These are phyloP conservation scores for Pseudozyma sp. DNA, from an alignment of 1,284 basidiomycete species.

Conservation along the genomic window DNA sequence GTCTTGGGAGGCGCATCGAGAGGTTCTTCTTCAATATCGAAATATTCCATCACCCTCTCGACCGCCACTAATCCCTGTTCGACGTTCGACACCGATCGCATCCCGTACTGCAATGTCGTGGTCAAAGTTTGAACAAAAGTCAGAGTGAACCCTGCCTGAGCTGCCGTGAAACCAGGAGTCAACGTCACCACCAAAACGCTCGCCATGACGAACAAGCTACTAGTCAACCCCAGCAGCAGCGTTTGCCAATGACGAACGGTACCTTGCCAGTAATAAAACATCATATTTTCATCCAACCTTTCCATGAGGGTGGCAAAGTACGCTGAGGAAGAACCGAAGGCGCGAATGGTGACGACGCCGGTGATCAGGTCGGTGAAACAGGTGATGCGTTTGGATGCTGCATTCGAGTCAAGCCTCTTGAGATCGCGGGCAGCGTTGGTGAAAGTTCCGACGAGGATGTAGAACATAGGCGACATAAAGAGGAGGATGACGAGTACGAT, in stretches of 20 bases:
- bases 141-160: slow-evolving; percentile 58
- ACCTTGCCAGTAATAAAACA: slow-evolving; percentile 86
- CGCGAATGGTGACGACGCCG: slow-evolving; percentile 86
- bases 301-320: slow-evolving; percentile 74
- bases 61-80: slow-evolving; percentile 68
- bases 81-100: slow-evolving; percentile 66
- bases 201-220: slow-evolving; percentile 55
- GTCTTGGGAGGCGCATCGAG: slow-evolving; percentile 39
- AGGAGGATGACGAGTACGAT: slow-evolving; percentile 76
- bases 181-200: slow-evolving; percentile 55
- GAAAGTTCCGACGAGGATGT: slow-evolving; percentile 74
- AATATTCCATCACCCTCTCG: slow-evolving; percentile 67
- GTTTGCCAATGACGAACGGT: slow-evolving; percentile 88
- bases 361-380: slow-evolving; percentile 88
- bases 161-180: slow-evolving; percentile 24
- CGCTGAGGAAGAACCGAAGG: slow-evolving; percentile 72
- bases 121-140: slow-evolving; percentile 57
- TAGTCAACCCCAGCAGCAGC: slow-evolving; percentile 72
- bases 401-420: slow-evolving; percentile 81
- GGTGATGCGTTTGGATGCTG: slow-evolving; percentile 78
- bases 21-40: slow-evolving; percentile 50
- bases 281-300: slow-evolving; percentile 85
- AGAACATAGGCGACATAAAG: slow-evolving; percentile 58
- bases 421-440: slow-evolving; percentile 89
- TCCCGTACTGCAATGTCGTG: slow-evolving; percentile 54